These are phyloP conservation scores for Chlorella ohadii DNA, from an alignment of 139 green algal species.

Conservation along the genomic window DNA sequence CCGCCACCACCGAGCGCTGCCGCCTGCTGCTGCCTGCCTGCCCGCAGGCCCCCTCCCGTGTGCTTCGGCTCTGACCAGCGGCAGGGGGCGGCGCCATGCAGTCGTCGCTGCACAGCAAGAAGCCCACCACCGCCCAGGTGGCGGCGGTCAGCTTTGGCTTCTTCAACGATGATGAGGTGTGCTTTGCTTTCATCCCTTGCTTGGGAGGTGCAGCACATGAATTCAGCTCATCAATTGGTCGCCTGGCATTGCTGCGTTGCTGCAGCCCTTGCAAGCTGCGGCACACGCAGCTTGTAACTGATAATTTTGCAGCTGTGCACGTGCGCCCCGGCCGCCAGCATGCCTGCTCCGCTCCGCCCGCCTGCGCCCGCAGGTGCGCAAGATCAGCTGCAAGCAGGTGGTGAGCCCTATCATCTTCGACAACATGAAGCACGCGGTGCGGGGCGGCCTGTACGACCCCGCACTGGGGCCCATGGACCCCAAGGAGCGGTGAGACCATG, in stretches of 20 bases:
- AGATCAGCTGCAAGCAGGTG: slow-evolving; percentile 90
- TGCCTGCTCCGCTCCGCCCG: neutral
- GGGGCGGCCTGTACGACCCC: slow-evolving; percentile 91
- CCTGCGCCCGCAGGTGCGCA: slow-evolving; percentile 29
- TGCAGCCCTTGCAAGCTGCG: too few species aligned
- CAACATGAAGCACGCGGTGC: slow-evolving; percentile 78
- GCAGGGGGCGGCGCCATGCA: slow-evolving; percentile 10
- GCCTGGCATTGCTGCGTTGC: slow-evolving; percentile 3
- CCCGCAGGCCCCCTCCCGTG: too few species aligned
- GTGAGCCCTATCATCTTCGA: slow-evolving; percentile 87
- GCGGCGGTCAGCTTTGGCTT: slow-evolving; percentile 85
- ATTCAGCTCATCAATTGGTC: too few species aligned
- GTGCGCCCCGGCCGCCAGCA: neutral
- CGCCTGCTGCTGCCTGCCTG: too few species aligned
- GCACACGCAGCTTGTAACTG: too few species aligned
- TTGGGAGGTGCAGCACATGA: too few species aligned
- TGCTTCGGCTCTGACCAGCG: neutral
- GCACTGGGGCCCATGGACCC: slow-evolving; percentile 88
- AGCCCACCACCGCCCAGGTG: slow-evolving; percentile 85
- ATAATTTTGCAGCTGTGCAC: neutral
- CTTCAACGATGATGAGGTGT: slow-evolving; percentile 91
- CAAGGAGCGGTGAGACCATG: slow-evolving; percentile 56
- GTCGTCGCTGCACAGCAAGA: slow-evolving; percentile 47
- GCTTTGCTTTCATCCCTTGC: too few species aligned
- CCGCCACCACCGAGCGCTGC: too few species aligned